phyloP scores from a whole-genome alignment of 495 filamentous ascomycete species.

The Bombardia bombarda region DNA sequence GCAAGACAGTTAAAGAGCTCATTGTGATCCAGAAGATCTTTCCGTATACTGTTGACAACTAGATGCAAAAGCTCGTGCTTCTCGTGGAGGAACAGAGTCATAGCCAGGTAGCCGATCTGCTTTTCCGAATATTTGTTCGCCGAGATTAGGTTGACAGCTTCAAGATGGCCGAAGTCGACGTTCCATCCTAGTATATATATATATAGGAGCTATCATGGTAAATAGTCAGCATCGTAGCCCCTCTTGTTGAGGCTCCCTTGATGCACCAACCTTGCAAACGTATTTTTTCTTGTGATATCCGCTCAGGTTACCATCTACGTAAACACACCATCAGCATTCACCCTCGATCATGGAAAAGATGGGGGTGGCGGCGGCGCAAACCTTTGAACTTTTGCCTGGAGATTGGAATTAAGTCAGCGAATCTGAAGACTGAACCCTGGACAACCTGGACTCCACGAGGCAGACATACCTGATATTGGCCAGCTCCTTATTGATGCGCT shows the following conservation, averaged over 20 bases:
- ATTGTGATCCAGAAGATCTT: constrained; percentile 89
- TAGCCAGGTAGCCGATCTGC: constrained; percentile 97
- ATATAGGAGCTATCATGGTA: constrained; percentile 64
- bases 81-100: constrained; percentile 96
- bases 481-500: constrained; percentile 98
- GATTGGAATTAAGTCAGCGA: neutral
- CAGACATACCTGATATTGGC: constrained; percentile 79
- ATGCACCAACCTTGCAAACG: constrained; percentile 78
- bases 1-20: constrained; percentile 96
- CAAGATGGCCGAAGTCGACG: constrained; percentile 97
- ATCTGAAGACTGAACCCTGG: neutral
- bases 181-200: constrained; percentile 99
- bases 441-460: neutral
- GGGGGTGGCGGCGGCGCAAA: constrained; percentile 20
- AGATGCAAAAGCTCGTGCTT: constrained; percentile 92
- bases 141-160: constrained; percentile 95
- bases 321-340: constrained; percentile 9
- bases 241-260: too few species aligned
- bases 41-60: constrained; percentile 97
- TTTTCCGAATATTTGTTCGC: constrained; percentile 98
- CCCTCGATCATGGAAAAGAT: neutral
- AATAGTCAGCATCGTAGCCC: constrained; percentile 9
- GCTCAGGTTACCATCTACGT: constrained; percentile 71
- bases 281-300: constrained; percentile 99
- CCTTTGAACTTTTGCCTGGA: constrained; percentile 70